A percentile compares a stretch with the other conserved stretches of the same genome.
Evolutionary conservation across 2,329 filamentous ascomycete genomes (phyloP).

Genomic region (Clonostachys byssicola): DNA sequence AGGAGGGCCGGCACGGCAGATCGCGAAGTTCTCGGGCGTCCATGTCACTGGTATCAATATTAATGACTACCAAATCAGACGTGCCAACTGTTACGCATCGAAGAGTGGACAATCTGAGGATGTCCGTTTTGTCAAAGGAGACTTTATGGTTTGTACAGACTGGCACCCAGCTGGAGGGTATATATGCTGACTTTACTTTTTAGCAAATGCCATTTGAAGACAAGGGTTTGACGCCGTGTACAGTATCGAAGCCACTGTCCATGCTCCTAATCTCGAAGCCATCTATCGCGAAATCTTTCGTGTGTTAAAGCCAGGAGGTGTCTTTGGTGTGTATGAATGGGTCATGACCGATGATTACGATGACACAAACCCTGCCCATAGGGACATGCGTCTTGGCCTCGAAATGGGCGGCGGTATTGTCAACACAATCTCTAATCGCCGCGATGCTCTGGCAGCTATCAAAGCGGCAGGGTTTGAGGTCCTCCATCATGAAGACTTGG

Average conservation of each 20-base stretch:
- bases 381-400: conserved; percentile 87
- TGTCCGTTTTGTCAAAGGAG: conserved; percentile 85
- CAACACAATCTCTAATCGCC: conserved; percentile 95
- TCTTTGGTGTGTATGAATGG: conserved; percentile 98
- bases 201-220: conserved; percentile 93
- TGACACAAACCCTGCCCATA: conserved; percentile 80
- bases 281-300: conserved; percentile 95
- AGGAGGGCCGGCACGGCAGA: conserved; percentile 90
- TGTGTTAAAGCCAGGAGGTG: conserved; percentile 90
- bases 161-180: not conserved
- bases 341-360: conserved; percentile 96
- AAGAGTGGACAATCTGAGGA: conserved; percentile 79
- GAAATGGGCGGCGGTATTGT: conserved; percentile 95
- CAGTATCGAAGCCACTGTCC: conserved; percentile 94
- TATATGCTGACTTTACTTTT: conserved; percentile 4
- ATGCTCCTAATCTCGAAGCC: conserved; percentile 84
- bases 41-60: conserved; percentile 95
- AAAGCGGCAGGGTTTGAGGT: conserved; percentile 84
- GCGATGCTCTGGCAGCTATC: conserved; percentile 78
- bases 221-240: conserved; percentile 94
- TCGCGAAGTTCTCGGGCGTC: conserved; percentile 88
- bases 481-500: conserved; percentile 80
- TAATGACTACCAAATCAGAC: conserved; percentile 98
- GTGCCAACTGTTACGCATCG: conserved; percentile 76
- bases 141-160: conserved; percentile 72